Evolutionary conservation across 23 red algal genomes (phyloP), one percentile per base, ranked within the genome.

Genomic region (Pyropia yezoensis): DNA sequence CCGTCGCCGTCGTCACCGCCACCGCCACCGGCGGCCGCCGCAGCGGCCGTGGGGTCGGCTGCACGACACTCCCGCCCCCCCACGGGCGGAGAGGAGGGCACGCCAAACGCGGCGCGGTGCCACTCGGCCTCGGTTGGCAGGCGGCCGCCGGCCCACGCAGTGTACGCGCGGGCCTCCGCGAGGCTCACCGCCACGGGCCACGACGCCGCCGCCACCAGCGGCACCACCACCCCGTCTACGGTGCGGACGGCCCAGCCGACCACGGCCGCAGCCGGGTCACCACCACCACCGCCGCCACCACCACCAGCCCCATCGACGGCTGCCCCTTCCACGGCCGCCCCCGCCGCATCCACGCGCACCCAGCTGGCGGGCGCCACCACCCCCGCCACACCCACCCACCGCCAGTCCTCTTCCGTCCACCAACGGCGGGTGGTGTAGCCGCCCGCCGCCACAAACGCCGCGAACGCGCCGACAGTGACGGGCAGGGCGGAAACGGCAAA

Each of bases 141-240:
- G 2, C 71, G 53, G 18, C 33, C 70, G 33, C 52, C 70, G 22
- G 61, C 73, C 94, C 94, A 98, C 23, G 51, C 66, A 16, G 79
- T 80, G 61, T 76, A 98, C 14, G 94, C 94, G 16, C 60, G 70
- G 18, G 94, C 94, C 74, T 98, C 94, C 2, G 86, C 94, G 25
- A 98, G 33, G n/a, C 75, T 88, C 5, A 90, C 75, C 27, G 65
- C 69, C 26, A 91, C 82, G 18, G 94, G 94, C 67, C 81, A 75
- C 51, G 83, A 21, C 21, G 49, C 51, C 11, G 70, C 62, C 19
- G 52, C 63, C 6, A 28, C 22, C 6, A 53, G 61, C 55, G 21
- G 19, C 21, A 59, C 55, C 55, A 59, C 5, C 21, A 21, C 55
- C 21, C 7, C 55, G 1, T 23, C 55, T 9, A 27, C 12, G 55